Percentiles rank a stretch among this genome's conserved stretches.
phyloP scores from a whole-genome alignment of 345 rosid species.

The Arabis alpina region DNA sequence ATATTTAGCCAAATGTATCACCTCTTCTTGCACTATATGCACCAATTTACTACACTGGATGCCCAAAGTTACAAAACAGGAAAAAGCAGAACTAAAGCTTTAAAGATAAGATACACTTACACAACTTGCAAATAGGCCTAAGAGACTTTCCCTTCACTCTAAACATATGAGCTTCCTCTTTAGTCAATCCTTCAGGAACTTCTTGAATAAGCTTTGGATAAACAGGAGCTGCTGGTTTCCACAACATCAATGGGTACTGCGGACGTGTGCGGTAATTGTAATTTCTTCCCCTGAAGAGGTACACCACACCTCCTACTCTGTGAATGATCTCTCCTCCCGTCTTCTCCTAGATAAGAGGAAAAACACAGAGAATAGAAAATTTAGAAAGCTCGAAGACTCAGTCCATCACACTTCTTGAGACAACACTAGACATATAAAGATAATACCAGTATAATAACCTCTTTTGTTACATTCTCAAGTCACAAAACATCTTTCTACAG shows the following conservation, averaged over 20 bases:
- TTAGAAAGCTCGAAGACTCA: neutral
- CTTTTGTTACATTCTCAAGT: neutral
- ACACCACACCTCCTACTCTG: slow-evolving; percentile 78
- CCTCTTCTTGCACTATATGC: neutral
- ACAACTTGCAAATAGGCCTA: slow-evolving; percentile 80
- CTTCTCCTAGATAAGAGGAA: slow-evolving; percentile 56
- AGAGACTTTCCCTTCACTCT: slow-evolving; percentile 75
- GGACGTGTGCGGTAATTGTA: slow-evolving; percentile 81
- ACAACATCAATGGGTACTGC: slow-evolving; percentile 81
- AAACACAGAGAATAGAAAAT: neutral
- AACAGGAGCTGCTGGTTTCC: slow-evolving; percentile 99
- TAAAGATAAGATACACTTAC: slow-evolving; percentile 42
- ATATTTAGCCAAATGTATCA: neutral
- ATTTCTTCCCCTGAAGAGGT: slow-evolving; percentile 91
- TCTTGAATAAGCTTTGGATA: slow-evolving; percentile 94
- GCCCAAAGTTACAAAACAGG: neutral
- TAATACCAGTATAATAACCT: no score
- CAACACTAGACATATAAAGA: neutral
- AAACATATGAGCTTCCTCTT: slow-evolving; percentile 67
- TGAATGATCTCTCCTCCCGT: slow-evolving; percentile 84
- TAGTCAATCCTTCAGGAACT: slow-evolving; percentile 83
- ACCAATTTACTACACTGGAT: slow-evolving; percentile 2
- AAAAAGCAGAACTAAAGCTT: neutral
- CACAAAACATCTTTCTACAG: no score
- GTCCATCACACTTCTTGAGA: neutral